Base-by-base conservation (phyloP, 179 eudicot species). In the Beta lomatogona region DNA sequence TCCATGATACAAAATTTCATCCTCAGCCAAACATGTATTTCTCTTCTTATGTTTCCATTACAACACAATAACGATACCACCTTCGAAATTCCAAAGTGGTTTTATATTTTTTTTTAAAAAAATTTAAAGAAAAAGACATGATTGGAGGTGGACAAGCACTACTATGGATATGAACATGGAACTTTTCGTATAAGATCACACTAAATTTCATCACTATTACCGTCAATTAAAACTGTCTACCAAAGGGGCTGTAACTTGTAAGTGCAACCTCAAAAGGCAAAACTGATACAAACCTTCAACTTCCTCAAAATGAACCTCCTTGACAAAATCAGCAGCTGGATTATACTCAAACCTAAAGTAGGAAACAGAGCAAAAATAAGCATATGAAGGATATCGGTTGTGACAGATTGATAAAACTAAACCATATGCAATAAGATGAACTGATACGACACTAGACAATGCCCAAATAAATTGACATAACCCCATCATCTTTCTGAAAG, bases 221-320 rank as follows among this genome's bases (percentile, higher is more conserved):
- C 53, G 1, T 48, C 8, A 9, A 6, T 48, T 48, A 48, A n/a
- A 48, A 48, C 4, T 48, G 53, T 7, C 53, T 48, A 48, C 53
- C 10, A 48, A 48, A 7, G 53, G 4, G 53, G 53, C 9, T 9
- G 11, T n/a, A n/a, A n/a, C n/a, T n/a, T n/a, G n/a, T 52, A 67
- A 31, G 54, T 8, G 3, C 54, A 12, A 73, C 31, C 59, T 7
- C 22, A 53, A 31, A n/a, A 77, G 68, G 57, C 46, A 67, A 15
- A 54, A 65, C 48, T 13, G 11, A 28, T 15, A 85, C 87, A 11
- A 71, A 95, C 98, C 98, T 89, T 92, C 93, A 55, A 88, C 94
- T 90, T 93, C 93, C 86, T 91, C 98, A 83, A 93, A 92, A 48
- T 87, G 89, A 79, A 93, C 90, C 86, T 92, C 97, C 86, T 95